phyloP scores from a whole-genome alignment of 495 filamentous ascomycete genomes.

The Daldinia bambusicola region DNA sequence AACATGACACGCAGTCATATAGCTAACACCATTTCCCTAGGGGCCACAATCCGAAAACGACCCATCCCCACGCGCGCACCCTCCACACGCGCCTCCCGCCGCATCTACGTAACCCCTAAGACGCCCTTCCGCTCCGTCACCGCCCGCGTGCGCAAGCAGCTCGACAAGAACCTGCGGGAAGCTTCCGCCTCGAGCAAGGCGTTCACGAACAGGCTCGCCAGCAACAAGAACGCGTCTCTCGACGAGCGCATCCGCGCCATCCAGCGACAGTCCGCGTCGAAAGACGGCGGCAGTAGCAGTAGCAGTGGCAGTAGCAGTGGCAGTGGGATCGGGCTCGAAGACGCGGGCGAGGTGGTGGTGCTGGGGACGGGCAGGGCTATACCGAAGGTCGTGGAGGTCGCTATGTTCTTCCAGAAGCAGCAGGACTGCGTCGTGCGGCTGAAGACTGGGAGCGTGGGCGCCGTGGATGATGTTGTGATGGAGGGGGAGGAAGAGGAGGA shows the following conservation, averaged over 20 bases:
- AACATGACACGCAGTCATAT: too few species aligned
- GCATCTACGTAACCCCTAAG: conserved; percentile 79
- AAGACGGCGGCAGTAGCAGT: conserved; percentile 27
- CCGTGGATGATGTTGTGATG: conserved; percentile 74
- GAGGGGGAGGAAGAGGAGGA: conserved; percentile 57
- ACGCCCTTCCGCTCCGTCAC: conserved; percentile 85
- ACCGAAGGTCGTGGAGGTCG: conserved; percentile 71
- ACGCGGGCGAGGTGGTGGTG: conserved; percentile 71
- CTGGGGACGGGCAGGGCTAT: conserved; percentile 86
- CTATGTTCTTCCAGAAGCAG: conserved; percentile 69
- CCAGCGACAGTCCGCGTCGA: conserved; percentile 43
- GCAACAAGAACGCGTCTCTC: conserved; percentile 50
- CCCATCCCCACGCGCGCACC: conserved; percentile 63
- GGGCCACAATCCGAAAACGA: conserved; percentile 75
- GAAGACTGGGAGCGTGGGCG: conserved; percentile 71
- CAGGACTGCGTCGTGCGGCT: conserved; percentile 65
- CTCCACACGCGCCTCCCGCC: conserved; percentile 49
- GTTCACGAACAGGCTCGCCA: conserved; percentile 51
- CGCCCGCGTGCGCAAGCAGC: conserved; percentile 79
- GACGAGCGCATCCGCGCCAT: conserved; percentile 57
- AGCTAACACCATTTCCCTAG: conserved; percentile 39
- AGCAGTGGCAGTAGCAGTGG: too few species aligned
- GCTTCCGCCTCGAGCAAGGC: conserved; percentile 46
- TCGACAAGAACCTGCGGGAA: conserved; percentile 72
- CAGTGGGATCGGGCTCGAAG: conserved; percentile 38